phyloP scores from a whole-genome alignment of 768 basidiomycete species.

The Tricholoma terreum region DNA sequence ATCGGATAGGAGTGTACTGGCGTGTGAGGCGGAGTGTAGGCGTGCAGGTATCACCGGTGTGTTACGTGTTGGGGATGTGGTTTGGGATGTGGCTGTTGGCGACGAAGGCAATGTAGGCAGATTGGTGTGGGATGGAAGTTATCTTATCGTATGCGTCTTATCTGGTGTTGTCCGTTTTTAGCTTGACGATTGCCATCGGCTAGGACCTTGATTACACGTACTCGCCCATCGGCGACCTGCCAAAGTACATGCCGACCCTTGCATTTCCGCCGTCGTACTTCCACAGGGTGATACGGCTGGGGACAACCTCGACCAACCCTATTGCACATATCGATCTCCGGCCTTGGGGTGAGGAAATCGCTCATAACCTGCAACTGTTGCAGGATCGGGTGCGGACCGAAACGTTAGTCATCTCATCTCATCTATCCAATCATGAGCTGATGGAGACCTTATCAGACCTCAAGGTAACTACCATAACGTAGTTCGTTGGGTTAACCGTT shows the following conservation, averaged over 20 bases:
- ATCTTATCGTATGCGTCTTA: constrained; percentile 64
- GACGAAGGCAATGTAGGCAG: constrained; percentile 86
- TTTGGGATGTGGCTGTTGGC: constrained; percentile 85
- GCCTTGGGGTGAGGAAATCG: constrained; percentile 79
- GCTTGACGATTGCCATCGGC: constrained; percentile 8
- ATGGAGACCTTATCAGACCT: constrained; percentile 44
- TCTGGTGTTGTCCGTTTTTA: constrained; percentile 8
- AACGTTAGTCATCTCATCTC: constrained; percentile 53
- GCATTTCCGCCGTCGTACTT: constrained; percentile 89
- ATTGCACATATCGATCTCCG: constrained; percentile 71
- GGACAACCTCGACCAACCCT: constrained; percentile 50
- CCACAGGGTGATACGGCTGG: constrained; percentile 76
- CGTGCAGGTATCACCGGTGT: constrained; percentile 61
- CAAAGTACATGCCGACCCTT: constrained; percentile 74
- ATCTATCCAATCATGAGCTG: constrained; percentile 5
- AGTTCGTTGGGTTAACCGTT: constrained; percentile 82
- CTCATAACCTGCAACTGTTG: constrained; percentile 66
- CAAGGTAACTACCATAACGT: constrained; percentile 79
- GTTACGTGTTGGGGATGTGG: constrained; percentile 73
- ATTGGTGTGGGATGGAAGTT: constrained; percentile 86
- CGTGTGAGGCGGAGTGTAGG: constrained; percentile 79
- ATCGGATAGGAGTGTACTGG: constrained; percentile 74
- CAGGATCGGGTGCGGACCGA: constrained; percentile 77
- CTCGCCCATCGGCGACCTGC: constrained; percentile 70
- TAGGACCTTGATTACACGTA: constrained; percentile 87